These are phyloP conservation scores for Pestalotiopsis sp. DNA, from an alignment of 2,329 filamentous ascomycete species.

Conservation along the genomic window DNA sequence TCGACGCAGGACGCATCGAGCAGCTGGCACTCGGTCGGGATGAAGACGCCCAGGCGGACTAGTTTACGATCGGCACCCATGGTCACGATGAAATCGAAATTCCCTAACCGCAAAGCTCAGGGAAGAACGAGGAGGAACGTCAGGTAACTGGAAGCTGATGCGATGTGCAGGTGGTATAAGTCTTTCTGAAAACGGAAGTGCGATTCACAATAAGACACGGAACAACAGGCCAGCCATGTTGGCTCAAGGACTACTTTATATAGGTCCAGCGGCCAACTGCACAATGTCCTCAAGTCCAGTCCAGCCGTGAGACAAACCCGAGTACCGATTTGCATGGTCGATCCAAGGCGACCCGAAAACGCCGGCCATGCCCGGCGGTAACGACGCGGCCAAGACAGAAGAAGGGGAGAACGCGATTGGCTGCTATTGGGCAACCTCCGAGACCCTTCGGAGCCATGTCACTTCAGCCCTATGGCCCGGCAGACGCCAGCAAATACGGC, in stretches of 20 bases:
- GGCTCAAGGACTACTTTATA: not conserved
- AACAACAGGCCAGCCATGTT: not conserved
- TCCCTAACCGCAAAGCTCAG: not conserved
- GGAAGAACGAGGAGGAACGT: not conserved
- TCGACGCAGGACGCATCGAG: slow-evolving; percentile 53
- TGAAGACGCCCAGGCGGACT: slow-evolving; percentile 51
- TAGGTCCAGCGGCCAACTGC: not conserved
- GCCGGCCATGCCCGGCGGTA: not conserved
- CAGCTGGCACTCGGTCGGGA: slow-evolving; percentile 45
- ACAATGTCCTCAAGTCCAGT: not conserved
- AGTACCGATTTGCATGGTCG: not conserved
- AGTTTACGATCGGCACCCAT: slow-evolving; percentile 14
- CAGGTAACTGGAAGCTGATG: not conserved
- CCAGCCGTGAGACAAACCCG: not conserved
- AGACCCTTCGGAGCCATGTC: slow-evolving; percentile 24
- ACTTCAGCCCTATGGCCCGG: not conserved
- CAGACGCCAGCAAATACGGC: not conserved
- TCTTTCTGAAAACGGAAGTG: not conserved
- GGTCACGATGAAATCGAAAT: not conserved
- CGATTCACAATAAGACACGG: not conserved
- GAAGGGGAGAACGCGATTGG: slow-evolving; percentile 31
- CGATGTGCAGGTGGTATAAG: not conserved
- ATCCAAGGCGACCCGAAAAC: not conserved
- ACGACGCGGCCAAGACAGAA: not conserved
- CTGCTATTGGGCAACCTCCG: slow-evolving; percentile 20